Conservation (phyloP, 768 basidiomycete genomes). For the Tylopilus rubrobrunneus region DNA sequence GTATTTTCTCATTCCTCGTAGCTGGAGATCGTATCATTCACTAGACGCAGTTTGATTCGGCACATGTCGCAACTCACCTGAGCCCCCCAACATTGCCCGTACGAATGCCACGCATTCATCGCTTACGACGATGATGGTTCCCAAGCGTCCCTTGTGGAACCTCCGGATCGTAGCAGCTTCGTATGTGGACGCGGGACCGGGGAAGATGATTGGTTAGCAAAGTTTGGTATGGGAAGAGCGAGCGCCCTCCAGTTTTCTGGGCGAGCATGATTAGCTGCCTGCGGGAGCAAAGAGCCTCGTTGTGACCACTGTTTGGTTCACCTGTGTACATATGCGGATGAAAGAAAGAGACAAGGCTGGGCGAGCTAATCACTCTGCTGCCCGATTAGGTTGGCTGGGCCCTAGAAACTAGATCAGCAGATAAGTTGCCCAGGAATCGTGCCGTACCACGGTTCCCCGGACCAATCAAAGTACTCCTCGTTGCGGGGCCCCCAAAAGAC, state of each 20-base stretch:
- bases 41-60: not conserved
- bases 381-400: too few relatives aligned
- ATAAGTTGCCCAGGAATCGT: too few relatives aligned
- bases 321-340: too few relatives aligned
- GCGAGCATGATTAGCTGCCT: constrained; percentile 24
- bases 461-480: too few relatives aligned
- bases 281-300: not conserved
- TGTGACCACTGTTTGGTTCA: too few relatives aligned
- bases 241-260: constrained; percentile 67
- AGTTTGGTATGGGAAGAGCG: constrained; percentile 65
- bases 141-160: constrained; percentile 72
- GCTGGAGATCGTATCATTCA: constrained; percentile 6
- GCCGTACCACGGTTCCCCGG: too few relatives aligned
- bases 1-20: constrained; percentile 41
- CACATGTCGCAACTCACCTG: constrained; percentile 20
- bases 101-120: constrained; percentile 76
- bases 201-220: constrained; percentile 60
- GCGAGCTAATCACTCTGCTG: too few relatives aligned
- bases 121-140: constrained; percentile 55
- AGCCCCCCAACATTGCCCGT: constrained; percentile 61
- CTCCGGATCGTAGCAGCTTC: constrained; percentile 89
- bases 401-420: too few relatives aligned
- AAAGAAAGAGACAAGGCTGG: too few relatives aligned
- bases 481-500: too few relatives aligned
- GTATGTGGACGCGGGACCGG: constrained; percentile 82